These are phyloP conservation scores for Colletotrichum somersetense DNA, from an alignment of 2,329 filamentous ascomycete genomes.

Conservation along the genomic window DNA sequence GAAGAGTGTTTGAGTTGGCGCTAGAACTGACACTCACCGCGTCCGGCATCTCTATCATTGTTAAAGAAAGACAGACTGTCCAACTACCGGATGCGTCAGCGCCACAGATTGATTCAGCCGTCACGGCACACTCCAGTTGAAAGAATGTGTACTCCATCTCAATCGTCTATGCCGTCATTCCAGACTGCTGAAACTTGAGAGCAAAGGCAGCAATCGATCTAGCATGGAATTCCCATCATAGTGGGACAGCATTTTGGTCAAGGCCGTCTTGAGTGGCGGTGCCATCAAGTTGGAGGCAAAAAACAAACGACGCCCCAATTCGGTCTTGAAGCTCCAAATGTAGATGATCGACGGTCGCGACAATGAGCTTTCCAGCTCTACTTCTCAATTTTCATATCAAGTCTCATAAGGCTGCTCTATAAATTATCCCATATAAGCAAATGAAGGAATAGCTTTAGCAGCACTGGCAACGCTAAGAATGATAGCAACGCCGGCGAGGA, in stretches of 20 bases:
- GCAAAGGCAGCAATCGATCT: not conserved
- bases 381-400: not conserved
- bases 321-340: not conserved
- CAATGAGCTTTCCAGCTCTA: not conserved
- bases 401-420: not conserved
- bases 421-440: not conserved
- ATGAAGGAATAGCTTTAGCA: not conserved
- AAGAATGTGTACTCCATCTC: not conserved
- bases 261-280: not conserved
- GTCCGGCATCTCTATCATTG: not conserved
- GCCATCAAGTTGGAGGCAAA: too few relatives aligned
- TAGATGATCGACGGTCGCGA: not conserved
- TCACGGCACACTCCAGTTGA: not conserved
- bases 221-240: too few relatives aligned
- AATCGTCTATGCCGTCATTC: not conserved
- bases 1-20: not conserved
- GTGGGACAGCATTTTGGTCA: not conserved
- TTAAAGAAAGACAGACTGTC: not conserved
- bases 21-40: constrained; percentile 2
- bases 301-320: not conserved
- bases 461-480: not conserved
- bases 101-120: constrained; percentile 12
- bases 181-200: not conserved
- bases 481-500: not conserved
- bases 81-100: constrained; percentile 24